A percentile compares a stretch with the other conserved stretches of the same genome.
These are phyloP conservation scores for Stachybotrys chartarum DNA, from an alignment of 2,329 filamentous ascomycete genomes.

Conservation along the genomic window DNA sequence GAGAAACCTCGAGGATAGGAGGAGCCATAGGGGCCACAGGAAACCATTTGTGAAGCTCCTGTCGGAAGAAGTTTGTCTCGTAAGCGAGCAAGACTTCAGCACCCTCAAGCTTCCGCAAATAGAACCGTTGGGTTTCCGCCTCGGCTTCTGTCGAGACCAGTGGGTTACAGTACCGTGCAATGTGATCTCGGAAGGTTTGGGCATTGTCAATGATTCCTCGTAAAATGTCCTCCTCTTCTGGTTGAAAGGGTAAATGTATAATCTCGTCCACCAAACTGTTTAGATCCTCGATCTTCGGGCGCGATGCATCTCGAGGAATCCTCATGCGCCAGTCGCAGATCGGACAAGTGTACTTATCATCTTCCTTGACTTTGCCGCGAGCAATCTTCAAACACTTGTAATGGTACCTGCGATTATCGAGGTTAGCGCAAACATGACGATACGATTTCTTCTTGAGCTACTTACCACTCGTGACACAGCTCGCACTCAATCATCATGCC, in stretches of 20 bases:
- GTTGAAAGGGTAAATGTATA: constrained; percentile 76
- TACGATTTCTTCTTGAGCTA: constrained; percentile 6
- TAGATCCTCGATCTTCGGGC: constrained; percentile 90
- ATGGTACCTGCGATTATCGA: constrained; percentile 63
- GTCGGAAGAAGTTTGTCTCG: constrained; percentile 97
- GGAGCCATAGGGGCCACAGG: constrained; percentile 82
- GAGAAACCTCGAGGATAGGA: constrained; percentile 76
- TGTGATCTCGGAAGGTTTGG: constrained; percentile 74
- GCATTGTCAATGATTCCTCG: constrained; percentile 83
- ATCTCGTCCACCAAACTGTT: constrained; percentile 81
- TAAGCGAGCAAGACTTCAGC: constrained; percentile 85
- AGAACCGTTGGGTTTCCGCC: constrained; percentile 85
- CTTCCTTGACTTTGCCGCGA: constrained; percentile 94
- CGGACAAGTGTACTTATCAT: constrained; percentile 96
- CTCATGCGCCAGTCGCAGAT: constrained; percentile 97
- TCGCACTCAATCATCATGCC: constrained; percentile 99
- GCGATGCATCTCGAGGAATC: constrained; percentile 91
- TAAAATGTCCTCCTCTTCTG: constrained; percentile 85
- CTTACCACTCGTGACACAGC: constrained; percentile 92
- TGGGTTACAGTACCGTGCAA: constrained; percentile 74
- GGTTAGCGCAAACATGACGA: too few species aligned
- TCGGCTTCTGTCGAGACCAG: constrained; percentile 77
- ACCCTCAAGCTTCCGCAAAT: constrained; percentile 92
- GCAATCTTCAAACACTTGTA: constrained; percentile 98
- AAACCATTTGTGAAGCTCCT: constrained; percentile 91